Evolutionary conservation across 257 asterid species (phyloP), one percentile per base, ranked within the genome.

Genomic region (Paraleonurus japonicus): DNA sequence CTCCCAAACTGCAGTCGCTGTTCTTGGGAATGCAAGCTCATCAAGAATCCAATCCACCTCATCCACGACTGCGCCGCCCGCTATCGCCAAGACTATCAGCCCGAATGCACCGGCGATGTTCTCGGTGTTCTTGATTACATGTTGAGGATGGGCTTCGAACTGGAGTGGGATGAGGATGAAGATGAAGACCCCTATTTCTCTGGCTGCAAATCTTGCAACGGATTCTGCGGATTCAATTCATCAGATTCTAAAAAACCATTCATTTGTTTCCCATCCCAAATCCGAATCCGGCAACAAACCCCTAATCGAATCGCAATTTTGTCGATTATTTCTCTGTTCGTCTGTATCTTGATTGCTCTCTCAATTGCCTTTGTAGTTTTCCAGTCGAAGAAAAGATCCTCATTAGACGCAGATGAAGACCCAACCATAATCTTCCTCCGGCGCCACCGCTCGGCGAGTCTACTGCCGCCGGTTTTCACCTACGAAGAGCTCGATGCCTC

Each of bases 151-250:
- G 99, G 97, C 7, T 62, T 94, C 65, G 96, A 94, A 45, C 86
- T 91, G 24, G 96, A 84, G 69, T 94, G 96, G 96, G 96, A 89
- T 32, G n/a, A n/a, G 96, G 96, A 89, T 7, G 95, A 89, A 74
- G 85, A 86, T 8, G 65, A 81, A 55, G 99, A 94, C 32, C 30
- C 83, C 2, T 94, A 85, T 27, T 91, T 94, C 20, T 61, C 87
- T 2, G 79, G 78, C 75, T 93, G 97, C 82, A 89, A 71, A 69
- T 67, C 84, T 7, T 93, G 98, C 82, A 78, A 79, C 62, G 97
- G 96, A 3, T 73, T 80, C 55, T 94, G 99, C 50, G 99, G 99
- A 23, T 94, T 85, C 79, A 88, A 94, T 71, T 78, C 92, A 0
- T 75, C 96, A 0, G 85, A 85, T 53, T 80, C 90, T 0, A 60